A percentile compares a stretch with the other conserved stretches of the same genome.
phyloP scores from a whole-genome alignment of 306 rosid species.

The Sicyos edulis region DNA sequence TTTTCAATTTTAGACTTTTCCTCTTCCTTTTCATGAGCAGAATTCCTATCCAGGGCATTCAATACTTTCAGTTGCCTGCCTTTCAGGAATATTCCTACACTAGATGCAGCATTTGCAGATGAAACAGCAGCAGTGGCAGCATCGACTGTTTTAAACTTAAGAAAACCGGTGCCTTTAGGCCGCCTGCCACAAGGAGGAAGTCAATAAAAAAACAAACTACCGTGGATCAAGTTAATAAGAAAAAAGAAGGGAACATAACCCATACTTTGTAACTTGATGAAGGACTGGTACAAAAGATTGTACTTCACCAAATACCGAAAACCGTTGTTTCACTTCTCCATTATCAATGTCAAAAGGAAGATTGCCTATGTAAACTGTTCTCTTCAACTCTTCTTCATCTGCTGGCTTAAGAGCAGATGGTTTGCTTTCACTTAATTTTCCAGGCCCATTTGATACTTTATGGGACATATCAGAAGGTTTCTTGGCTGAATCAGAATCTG shows the following conservation, averaged over 20 bases:
- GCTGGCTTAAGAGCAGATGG: slow-evolving; percentile 37
- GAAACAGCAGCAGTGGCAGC: slow-evolving; percentile 71
- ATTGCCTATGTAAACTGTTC: slow-evolving; percentile 74
- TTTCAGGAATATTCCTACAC: slow-evolving; percentile 60
- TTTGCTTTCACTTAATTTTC: slow-evolving; percentile 29
- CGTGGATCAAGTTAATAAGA: slow-evolving; percentile 10
- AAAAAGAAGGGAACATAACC: background rate
- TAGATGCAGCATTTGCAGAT: slow-evolving; percentile 54
- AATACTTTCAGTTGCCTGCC: slow-evolving; percentile 77
- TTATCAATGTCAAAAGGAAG: slow-evolving; percentile 70
- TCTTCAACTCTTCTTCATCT: slow-evolving; percentile 59
- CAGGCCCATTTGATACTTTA: slow-evolving; percentile 21
- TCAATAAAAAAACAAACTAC: background rate
- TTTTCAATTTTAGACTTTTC: slow-evolving; percentile 60
- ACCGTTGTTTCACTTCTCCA: slow-evolving; percentile 76
- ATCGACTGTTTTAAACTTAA: slow-evolving; percentile 65
- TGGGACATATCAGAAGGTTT: slow-evolving; percentile 32
- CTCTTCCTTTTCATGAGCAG: slow-evolving; percentile 79
- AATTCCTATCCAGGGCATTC: slow-evolving; percentile 80
- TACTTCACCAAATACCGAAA: slow-evolving; percentile 80
- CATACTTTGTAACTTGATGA: slow-evolving; percentile 83
- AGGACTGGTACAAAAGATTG: slow-evolving; percentile 77
- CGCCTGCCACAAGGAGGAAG: slow-evolving; percentile 55
- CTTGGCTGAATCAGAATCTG: slow-evolving; percentile 30
- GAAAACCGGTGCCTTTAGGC: slow-evolving; percentile 92